phyloP scores from a whole-genome alignment of 331 rosid genomes.

The Dryas integrifolia region DNA sequence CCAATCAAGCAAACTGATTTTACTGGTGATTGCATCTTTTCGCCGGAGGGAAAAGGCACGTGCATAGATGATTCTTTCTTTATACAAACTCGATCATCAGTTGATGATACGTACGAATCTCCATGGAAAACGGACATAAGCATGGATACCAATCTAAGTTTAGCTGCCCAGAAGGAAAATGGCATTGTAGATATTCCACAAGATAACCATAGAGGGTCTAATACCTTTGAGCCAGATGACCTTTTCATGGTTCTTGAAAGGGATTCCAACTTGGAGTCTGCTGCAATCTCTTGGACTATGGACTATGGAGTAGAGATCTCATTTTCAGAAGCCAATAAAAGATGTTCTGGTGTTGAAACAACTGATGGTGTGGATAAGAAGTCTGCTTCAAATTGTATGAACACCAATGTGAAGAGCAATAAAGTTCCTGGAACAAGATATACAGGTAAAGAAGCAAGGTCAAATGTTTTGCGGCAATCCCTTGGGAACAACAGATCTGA shows the following conservation, averaged over 20 bases:
- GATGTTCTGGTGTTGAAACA: constrained; percentile 36
- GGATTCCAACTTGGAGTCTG: constrained; percentile 37
- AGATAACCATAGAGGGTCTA: constrained; percentile 31
- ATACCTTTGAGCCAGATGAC: constrained; percentile 45
- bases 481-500: constrained; percentile 38
- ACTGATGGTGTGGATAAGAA: constrained; percentile 27
- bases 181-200: constrained; percentile 17
- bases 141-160: constrained; percentile 43
- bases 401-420: constrained; percentile 31
- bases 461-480: constrained; percentile 26
- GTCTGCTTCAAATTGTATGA: constrained; percentile 32
- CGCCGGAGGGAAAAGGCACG: constrained; percentile 28
- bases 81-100: constrained; percentile 46
- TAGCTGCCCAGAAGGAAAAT: constrained; percentile 32
- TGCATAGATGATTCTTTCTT: constrained; percentile 60
- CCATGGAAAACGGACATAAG: constrained; percentile 50
- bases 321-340: constrained; percentile 40
- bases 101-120: constrained; percentile 32
- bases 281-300: constrained; percentile 37
- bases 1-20: constrained; percentile 25
- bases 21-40: constrained; percentile 33
- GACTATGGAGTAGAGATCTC: constrained; percentile 51
- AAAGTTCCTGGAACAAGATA: constrained; percentile 38
- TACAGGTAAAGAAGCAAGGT: constrained; percentile 31
- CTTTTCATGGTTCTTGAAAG: constrained; percentile 52